Percentiles rank a stretch among this genome's conserved stretches.
Conservation (phyloP, 1,139 yeast species). For the Eremothecium gossypii region DNA sequence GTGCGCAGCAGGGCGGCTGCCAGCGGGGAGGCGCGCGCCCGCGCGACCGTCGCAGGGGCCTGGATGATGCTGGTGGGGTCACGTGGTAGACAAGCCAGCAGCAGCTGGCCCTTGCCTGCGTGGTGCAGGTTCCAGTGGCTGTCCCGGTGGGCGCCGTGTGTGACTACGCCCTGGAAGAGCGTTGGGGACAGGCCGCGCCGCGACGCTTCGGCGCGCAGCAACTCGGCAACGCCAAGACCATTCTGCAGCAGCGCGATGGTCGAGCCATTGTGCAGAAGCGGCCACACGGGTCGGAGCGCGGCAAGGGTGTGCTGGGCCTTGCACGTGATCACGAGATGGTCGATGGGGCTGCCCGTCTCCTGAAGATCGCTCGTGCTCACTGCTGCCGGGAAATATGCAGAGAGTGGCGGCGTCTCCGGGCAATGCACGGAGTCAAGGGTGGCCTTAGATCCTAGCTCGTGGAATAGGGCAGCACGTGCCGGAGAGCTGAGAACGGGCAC, state of each 20-base stretch:
- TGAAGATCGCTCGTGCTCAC: constrained; percentile 25
- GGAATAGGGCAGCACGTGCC: constrained; percentile 25
- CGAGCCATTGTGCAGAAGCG: constrained; percentile 40
- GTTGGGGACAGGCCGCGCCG: constrained; percentile 42
- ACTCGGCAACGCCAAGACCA: constrained; percentile 72
- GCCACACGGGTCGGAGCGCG: constrained; percentile 40
- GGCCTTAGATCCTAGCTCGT: constrained; percentile 21
- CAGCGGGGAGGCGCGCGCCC: constrained; percentile 9
- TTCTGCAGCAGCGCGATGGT: constrained; percentile 70
- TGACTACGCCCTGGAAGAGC: constrained; percentile 63
- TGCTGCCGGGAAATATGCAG: constrained; percentile 17
- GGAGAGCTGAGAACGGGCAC: constrained; percentile 27
- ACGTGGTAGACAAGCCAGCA: constrained; percentile 40
- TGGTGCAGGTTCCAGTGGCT: constrained; percentile 35
- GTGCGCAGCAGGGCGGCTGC: constrained; percentile 25
- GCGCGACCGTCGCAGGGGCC: constrained; percentile 10
- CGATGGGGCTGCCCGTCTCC: constrained; percentile 29
- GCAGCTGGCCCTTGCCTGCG: constrained; percentile 57
- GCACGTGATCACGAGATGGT: constrained; percentile 56
- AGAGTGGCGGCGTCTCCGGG: constrained; percentile 11
- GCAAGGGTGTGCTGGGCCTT: constrained; percentile 53
- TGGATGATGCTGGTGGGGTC: constrained; percentile 20
- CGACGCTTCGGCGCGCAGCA: constrained; percentile 51
- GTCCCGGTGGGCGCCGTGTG: constrained; percentile 62
- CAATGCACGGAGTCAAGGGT: constrained; percentile 26